Base-by-base conservation (phyloP, 441 rosid genomes). In the Eutrema salsugineum region DNA sequence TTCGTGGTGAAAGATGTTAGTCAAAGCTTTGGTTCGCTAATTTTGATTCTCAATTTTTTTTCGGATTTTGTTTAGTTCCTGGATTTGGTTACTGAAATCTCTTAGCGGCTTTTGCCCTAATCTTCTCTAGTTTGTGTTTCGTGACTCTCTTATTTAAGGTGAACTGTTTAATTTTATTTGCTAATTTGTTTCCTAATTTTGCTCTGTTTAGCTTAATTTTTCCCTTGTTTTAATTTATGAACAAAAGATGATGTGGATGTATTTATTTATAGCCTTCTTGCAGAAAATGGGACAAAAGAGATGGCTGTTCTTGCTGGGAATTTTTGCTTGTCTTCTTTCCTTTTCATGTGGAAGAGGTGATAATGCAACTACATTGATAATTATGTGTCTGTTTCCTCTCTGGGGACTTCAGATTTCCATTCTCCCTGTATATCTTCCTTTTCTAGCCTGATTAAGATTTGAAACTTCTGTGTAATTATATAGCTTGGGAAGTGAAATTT, bases 261-360 rank as follows among this genome's bases (percentile, higher is more conserved):
- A 15, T 20, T 69, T n/a, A 36, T 51, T 44, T n/a, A 40, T 51
- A 44, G n/a, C 22, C 2, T 22, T 5, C 11, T 64, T 47, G 79
- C 85, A 85, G 89, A 70, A 19, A 0, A 89, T 87, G 93, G 80
- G 66, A 60, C 76, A 22, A 44, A 83, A 51, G 63, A 61, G 79
- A 72, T 76, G 55, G 83, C 24, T 87, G 11, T 22, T 66, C 47
- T 38, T 80, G 8, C 22, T 83, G 58, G 77, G 75, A 54, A 49
- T 83, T 57, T 68, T 79, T 27, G 62, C 72, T 28, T 76, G 66
- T 64, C 71, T 86, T 10, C 27, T 80, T 51, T 75, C 63, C 24
- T 75, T 63, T 49, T 82, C 87, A 58, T 17, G 51, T 54, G 81
- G 72, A 5, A 82, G 86, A 87, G 89, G 89, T 89, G 32, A 58